Percentiles rank a stretch among this genome's conserved stretches.
Conservation (phyloP, 768 basidiomycete species). For the Trametes gibbosa region DNA sequence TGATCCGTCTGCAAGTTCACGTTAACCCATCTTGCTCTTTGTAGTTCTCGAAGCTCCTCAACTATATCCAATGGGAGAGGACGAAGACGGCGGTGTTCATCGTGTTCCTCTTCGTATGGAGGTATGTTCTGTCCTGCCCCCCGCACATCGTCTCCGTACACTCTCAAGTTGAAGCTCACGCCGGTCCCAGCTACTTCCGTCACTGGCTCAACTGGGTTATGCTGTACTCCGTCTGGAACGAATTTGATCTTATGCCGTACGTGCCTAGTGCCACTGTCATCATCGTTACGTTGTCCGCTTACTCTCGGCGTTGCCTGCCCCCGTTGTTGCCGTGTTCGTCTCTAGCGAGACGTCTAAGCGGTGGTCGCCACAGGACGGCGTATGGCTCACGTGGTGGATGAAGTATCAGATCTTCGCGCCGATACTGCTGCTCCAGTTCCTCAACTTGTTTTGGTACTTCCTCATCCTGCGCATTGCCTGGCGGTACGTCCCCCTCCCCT, state of each 20-base stretch:
- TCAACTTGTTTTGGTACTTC: constrained; percentile 95
- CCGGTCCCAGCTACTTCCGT: constrained; percentile 73
- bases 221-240: constrained; percentile 81
- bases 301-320: neutral
- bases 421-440: constrained; percentile 67
- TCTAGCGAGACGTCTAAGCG: constrained; percentile 50
- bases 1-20: neutral
- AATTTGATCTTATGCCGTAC: constrained; percentile 75
- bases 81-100: constrained; percentile 63
- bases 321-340: no score
- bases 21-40: neutral
- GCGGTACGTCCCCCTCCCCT: constrained; percentile 48
- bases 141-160: neutral
- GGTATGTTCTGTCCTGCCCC: constrained; percentile 48
- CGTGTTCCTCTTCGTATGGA: constrained; percentile 73
- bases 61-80: constrained; percentile 74
- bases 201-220: constrained; percentile 88
- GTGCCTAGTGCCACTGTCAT: constrained; percentile 29
- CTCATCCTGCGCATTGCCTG: constrained; percentile 75
- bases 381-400: constrained; percentile 77
- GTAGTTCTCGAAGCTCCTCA: constrained; percentile 81
- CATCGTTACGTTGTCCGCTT: neutral
- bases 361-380: constrained; percentile 62
- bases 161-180: neutral
- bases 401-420: constrained; percentile 77